Base-by-base conservation (phyloP, 805 yeast species). In the Saccharomycopsis sp. region DNA sequence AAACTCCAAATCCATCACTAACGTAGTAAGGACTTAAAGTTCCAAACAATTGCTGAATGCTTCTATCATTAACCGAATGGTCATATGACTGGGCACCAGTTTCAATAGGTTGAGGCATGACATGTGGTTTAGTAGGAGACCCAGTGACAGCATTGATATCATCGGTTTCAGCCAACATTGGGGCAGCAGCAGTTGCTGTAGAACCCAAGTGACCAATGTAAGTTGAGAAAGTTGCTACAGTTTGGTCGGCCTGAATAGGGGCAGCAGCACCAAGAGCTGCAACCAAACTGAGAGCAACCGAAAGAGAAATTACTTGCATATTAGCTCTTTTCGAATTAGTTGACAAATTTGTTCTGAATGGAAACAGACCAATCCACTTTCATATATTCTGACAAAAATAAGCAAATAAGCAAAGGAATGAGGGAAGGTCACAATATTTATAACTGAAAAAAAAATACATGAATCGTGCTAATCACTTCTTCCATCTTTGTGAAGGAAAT, bases 101-200 rank as follows among this genome's bases (percentile, higher is more conserved):
- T 53, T 64, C 66, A 24, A 57, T 56, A 53, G 66, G 66, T 55
- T 63, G 62, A 2, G 66, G 65, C 17, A 53, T 52, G 3, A 53
- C 38, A 34, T 58, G 62, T 19, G 64, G 25, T 14, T 51, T 57
- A 17, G 64, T 56, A 38, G 64, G 64, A 5, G 51, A 55, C 17
- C 64, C 64, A 17, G 47, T 52, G 3, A 42, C 52, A 14, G 47
- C 29, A 42, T 60, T 58, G 35, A 54, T 56, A 14, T 52, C 47
- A 38, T 59, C 57, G 9, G 64, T 58, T 42, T 56, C 58, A 3
- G 64, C 64, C 19, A 61, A 53, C 47, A 61, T 53, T 29, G 64
- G 62, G 15, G 63, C 63, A 7, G 20, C 52, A 22, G 59, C 53
- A 19, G 63, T 61, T 3, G 57, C 56, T 19, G 62, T 61, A 3